Conservation (phyloP, 495 filamentous ascomycete genomes). For the Tuber aestivum region DNA sequence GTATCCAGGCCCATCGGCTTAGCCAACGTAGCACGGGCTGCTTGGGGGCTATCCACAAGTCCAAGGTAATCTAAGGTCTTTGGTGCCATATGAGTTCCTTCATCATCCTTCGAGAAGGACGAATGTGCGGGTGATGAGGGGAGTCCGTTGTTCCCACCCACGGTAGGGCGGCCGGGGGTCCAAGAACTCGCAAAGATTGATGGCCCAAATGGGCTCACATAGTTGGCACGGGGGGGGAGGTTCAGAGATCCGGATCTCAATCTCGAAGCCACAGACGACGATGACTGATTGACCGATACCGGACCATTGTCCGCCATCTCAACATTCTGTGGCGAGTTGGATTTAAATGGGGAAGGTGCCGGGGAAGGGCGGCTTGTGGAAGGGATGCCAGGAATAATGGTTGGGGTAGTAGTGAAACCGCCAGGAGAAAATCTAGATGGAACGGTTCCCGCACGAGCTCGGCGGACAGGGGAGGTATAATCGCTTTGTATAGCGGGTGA, state of each 20-base stretch:
- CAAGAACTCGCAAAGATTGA: slow-evolving; percentile 86
- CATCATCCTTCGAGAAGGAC: slow-evolving; percentile 79
- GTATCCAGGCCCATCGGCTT: slow-evolving; percentile 57
- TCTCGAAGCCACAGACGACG: slow-evolving; percentile 61
- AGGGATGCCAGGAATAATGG: slow-evolving; percentile 56
- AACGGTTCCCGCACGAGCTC: slow-evolving; percentile 90
- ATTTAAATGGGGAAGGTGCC: slow-evolving; percentile 83
- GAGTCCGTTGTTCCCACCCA: slow-evolving; percentile 67
- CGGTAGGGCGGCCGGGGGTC: slow-evolving; percentile 66
- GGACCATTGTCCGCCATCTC: slow-evolving; percentile 54
- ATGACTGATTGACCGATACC: slow-evolving; percentile 57
- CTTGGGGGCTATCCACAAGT: slow-evolving; percentile 87
- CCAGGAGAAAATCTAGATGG: slow-evolving; percentile 85
- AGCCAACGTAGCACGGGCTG: slow-evolving; percentile 62
- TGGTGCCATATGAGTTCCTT: slow-evolving; percentile 76
- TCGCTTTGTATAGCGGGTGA: slow-evolving; percentile 61
- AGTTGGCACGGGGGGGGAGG: slow-evolving; percentile 80
- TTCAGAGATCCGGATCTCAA: slow-evolving; percentile 74
- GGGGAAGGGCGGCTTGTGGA: slow-evolving; percentile 84
- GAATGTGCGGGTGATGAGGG: slow-evolving; percentile 84
- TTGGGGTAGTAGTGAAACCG: slow-evolving; percentile 55
- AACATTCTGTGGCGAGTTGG: slow-evolving; percentile 63
- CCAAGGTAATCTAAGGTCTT: slow-evolving; percentile 94
- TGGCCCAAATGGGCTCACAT: slow-evolving; percentile 75
- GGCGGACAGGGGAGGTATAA: slow-evolving; percentile 56